Percentiles rank a stretch among this genome's conserved stretches.
Conservation (phyloP, 257 asterid genomes). For the Jasminum sambac region DNA sequence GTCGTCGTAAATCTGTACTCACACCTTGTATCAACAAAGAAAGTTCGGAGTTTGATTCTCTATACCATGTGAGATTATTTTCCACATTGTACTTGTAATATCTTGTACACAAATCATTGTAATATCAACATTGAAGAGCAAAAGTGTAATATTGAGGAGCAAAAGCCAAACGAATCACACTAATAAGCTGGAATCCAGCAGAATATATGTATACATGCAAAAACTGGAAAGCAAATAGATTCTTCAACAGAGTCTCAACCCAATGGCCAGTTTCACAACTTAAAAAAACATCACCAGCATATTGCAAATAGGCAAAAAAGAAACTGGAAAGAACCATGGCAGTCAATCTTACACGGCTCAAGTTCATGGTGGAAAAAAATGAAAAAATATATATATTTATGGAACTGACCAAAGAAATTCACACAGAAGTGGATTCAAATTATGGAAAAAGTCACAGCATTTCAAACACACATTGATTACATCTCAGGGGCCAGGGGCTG, state of each 20-base stretch:
- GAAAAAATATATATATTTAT: conserved; percentile 7
- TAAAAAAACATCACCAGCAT: conserved; percentile 16
- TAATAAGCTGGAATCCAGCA: neutral
- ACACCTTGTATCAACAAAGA: too few species aligned
- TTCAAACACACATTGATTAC: conserved; percentile 9
- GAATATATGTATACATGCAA: neutral
- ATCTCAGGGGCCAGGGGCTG: conserved; percentile 29
- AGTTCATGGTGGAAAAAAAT: neutral
- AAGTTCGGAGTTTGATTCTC: too few species aligned
- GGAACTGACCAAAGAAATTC: neutral
- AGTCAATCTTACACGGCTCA: neutral
- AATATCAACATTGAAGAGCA: too few species aligned
- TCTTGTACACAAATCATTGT: too few species aligned
- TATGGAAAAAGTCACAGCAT: conserved; percentile 7
- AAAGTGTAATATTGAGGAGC: too few species aligned
- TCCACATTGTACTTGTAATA: too few species aligned
- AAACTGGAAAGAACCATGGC: neutral
- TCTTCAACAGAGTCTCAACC: conserved; percentile 6
- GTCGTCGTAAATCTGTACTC: too few species aligned
- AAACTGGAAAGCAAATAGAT: neutral
- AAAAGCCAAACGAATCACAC: too few species aligned
- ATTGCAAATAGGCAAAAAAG: neutral
- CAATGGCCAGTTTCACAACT: neutral
- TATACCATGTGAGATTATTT: too few species aligned
- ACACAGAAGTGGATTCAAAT: neutral